Evolutionary conservation across 2,329 filamentous ascomycete species (phyloP), one percentile per base, ranked within the genome.

Genomic region (Penicillium sp.): DNA sequence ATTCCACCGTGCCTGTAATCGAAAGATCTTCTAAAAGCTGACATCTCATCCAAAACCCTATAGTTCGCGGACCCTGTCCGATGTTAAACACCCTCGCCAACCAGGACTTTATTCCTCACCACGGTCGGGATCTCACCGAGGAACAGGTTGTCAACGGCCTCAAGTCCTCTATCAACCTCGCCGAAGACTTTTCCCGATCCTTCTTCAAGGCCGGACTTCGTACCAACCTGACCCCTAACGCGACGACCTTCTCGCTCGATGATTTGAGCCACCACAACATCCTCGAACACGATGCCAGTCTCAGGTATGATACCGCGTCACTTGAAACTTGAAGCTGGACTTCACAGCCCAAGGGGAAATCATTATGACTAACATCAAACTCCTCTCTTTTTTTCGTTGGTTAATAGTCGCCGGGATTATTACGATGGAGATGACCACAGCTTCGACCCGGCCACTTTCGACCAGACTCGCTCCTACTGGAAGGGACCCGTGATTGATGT

Each of bases 381-480:
- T 18, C 18, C 18, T 18, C 18, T 24, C 39, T 41, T 26, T 8
- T 11, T 26, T n/a, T n/a, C n/a, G n/a, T n/a, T n/a, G 18, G 18
- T 18, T 3, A 18, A 18, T 9, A 49, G 47, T 27, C 47, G 43
- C 25, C 39, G 42, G 29, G 47, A 49, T 6, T 46, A 42, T 13
- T 49, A 49, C 28, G 43, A 39, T 26, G 43, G 43, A 12, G 34
- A 49, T 34, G 47, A 46, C 5, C 39, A 43, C 18, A 41, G 4
- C 12, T 49, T 49, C 34, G 42, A 49, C 12, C 37, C 29, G 26
- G 33, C 34, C 11, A 13, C 43, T 9, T 49, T 49, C 18, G 43
- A 45, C 32, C 32, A 49, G 29, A 49, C 47, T 13, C 47, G 38
- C n/a, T 42, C 43, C 4, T 25, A 45, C 39, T 49, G 47, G 47